Evolutionary conservation across 495 filamentous ascomycete species (phyloP).

Genomic region (Amniculicola lignicola): DNA sequence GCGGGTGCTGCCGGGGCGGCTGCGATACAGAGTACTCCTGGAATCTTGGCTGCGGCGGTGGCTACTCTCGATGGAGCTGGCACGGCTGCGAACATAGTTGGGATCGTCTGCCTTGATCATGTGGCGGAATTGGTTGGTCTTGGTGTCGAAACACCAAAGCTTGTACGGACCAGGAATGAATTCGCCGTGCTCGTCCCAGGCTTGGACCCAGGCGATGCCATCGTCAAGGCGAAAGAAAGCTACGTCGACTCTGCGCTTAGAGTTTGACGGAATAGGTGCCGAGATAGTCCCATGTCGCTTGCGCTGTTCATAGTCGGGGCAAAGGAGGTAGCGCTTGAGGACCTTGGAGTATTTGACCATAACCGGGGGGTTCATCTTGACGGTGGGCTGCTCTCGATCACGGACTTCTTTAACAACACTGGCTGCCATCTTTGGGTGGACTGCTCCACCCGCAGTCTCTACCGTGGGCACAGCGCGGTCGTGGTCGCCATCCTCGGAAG

Average conservation of each 20-base stretch:
- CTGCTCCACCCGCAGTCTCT: not conserved
- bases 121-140: slow-evolving; percentile 25
- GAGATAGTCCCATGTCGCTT: slow-evolving; percentile 27
- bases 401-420: not conserved
- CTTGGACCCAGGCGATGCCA: slow-evolving; percentile 34
- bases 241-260: not conserved
- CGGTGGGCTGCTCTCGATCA: not conserved
- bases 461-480: too few relatives aligned
- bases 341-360: slow-evolving; percentile 35
- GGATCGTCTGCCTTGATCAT: slow-evolving; percentile 37
- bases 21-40: slow-evolving; percentile 18
- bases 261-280: not conserved
- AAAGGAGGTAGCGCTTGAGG: slow-evolving; percentile 31
- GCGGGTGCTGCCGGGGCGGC: slow-evolving; percentile 2
- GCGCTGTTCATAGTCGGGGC: slow-evolving; percentile 35
- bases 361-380: slow-evolving; percentile 21
- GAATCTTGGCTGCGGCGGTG: slow-evolving; percentile 12
- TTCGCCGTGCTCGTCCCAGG: slow-evolving; percentile 35
- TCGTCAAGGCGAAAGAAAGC: slow-evolving; percentile 39
- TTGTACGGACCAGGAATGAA: slow-evolving; percentile 37
- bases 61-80: slow-evolving; percentile 10
- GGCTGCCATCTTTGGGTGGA: not conserved
- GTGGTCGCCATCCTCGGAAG: too few relatives aligned
- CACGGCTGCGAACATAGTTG: slow-evolving; percentile 13
- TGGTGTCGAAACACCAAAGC: slow-evolving; percentile 29